A percentile compares a stretch with the other conserved stretches of the same genome.
Evolutionary conservation across 2,329 filamentous ascomycete species (phyloP).

Genomic region (Aschersonia sp.): DNA sequence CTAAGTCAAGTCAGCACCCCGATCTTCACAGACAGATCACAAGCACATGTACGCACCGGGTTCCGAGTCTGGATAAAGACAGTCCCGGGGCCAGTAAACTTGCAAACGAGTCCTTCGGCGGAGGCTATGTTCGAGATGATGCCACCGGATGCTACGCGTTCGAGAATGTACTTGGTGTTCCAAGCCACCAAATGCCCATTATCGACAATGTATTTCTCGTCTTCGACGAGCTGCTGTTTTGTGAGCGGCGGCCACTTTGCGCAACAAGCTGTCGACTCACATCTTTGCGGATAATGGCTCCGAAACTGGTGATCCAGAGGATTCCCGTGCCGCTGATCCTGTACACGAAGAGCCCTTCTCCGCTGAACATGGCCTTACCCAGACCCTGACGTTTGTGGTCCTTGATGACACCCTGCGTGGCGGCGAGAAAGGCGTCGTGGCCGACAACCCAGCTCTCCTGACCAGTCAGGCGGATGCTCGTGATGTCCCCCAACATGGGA

Average conservation of each 20-base stretch:
- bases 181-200: constrained; percentile 91
- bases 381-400: constrained; percentile 78
- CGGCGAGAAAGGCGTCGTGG: constrained; percentile 73
- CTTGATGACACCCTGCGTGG: constrained; percentile 74
- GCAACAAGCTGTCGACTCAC: constrained; percentile 26
- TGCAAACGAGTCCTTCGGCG: constrained; percentile 83
- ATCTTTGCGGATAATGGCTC: constrained; percentile 89
- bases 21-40: too few species aligned
- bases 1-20: constrained; percentile 13
- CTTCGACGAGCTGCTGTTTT: constrained; percentile 34
- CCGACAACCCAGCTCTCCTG: constrained; percentile 71
- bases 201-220: constrained; percentile 83
- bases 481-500: constrained; percentile 68
- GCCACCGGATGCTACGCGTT: constrained; percentile 79
- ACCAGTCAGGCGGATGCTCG: constrained; percentile 59
- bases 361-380: constrained; percentile 83
- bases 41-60: constrained; percentile 32
- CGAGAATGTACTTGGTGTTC: constrained; percentile 89
- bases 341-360: constrained; percentile 84
- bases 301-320: constrained; percentile 84
- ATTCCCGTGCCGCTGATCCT: constrained; percentile 70
- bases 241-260: background rate
- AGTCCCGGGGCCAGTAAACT: constrained; percentile 81
- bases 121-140: constrained; percentile 77
- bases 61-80: constrained; percentile 91